Percentiles rank a stretch among this genome's conserved stretches.
Conservation (phyloP, 768 basidiomycete species). For the Lentinus tigrinus region DNA sequence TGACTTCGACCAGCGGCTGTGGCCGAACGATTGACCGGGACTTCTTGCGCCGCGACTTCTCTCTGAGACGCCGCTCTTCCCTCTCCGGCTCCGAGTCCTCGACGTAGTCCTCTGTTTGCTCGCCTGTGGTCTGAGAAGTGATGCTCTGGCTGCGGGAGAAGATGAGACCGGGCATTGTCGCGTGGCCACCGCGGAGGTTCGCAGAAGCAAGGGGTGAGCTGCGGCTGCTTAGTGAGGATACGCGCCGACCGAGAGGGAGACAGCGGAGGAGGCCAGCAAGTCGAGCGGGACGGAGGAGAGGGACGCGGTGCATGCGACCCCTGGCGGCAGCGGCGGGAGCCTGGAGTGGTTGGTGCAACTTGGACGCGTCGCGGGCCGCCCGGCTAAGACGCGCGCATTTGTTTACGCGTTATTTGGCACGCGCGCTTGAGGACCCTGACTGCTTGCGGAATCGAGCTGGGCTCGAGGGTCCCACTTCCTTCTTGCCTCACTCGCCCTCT, state of each 20-base stretch:
- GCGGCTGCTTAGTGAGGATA: background rate
- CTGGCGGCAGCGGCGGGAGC: background rate
- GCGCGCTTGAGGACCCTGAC: background rate
- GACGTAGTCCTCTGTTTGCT: slow-evolving; percentile 39
- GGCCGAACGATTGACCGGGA: slow-evolving; percentile 21
- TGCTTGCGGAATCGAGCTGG: slow-evolving; percentile 3
- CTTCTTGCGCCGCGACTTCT: slow-evolving; percentile 20
- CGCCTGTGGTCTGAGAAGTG: slow-evolving; percentile 5
- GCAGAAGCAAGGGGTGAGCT: background rate
- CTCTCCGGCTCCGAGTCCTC: slow-evolving; percentile 77
- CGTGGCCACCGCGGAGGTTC: background rate
- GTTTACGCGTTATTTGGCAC: slow-evolving; percentile 19
- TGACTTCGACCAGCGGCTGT: slow-evolving; percentile 7
- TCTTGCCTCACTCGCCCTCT: background rate
- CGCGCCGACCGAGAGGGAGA: background rate
- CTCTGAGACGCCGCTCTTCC: slow-evolving; percentile 34
- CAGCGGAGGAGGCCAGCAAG: background rate
- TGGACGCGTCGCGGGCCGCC: slow-evolving; percentile 15
- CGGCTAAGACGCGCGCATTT: slow-evolving; percentile 11
- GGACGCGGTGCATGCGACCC: background rate
- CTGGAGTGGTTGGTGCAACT: background rate
- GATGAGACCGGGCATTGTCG: background rate
- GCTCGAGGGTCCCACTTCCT: background rate
- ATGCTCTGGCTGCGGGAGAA: background rate
- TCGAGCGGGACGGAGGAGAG: background rate